Base-by-base conservation (phyloP, 257 asterid genomes). In the Solanum chiquidenum region DNA sequence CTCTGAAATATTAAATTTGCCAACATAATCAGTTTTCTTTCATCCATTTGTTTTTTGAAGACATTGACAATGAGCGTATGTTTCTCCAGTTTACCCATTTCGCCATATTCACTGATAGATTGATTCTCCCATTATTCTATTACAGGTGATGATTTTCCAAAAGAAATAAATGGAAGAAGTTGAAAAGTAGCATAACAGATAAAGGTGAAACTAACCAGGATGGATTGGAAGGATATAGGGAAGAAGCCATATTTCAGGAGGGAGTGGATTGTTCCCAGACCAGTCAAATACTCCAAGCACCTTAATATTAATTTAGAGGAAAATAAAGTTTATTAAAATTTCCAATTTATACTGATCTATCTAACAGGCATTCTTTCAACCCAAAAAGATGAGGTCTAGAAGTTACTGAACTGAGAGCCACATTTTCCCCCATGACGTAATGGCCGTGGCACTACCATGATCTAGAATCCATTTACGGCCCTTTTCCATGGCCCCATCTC, bases 401-500 rank as follows among this genome's bases (percentile, higher is more conserved):
- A 62, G 92, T 86, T 83, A 86, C 91, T 80, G 72, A 91, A 97
- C 99, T 89, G 99, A 91, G 90, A 97, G 99, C 99, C 99, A 97
- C 99, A 96, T 94, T 92, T 97, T 97, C 74, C 99, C 99, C 99
- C 99, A 97, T 60, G 99, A 97, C 44, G 99, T 92, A 86, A 95
- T 94, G 46, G 97, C 93, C 83, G 98, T 94, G 85, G 99, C 99
- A 89, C 99, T 92, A 87, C 99, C 99, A 88, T 94, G 99, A 90
- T 87, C 91, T 91, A 97, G 89, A 91, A 97, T 95, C 99, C 99
- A 97, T 87, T 91, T 93, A 72, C 98, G 91, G 12, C 98, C 98
- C 93, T 94, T 97, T 96, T 92, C 99, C 97, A 97, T 93, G 20
- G 98, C 93, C 52, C 99, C 99, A 89, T 92, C 95, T 91, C 99